Conservation (phyloP, 2,329 filamentous ascomycete genomes). For the Alternaria sp. region DNA sequence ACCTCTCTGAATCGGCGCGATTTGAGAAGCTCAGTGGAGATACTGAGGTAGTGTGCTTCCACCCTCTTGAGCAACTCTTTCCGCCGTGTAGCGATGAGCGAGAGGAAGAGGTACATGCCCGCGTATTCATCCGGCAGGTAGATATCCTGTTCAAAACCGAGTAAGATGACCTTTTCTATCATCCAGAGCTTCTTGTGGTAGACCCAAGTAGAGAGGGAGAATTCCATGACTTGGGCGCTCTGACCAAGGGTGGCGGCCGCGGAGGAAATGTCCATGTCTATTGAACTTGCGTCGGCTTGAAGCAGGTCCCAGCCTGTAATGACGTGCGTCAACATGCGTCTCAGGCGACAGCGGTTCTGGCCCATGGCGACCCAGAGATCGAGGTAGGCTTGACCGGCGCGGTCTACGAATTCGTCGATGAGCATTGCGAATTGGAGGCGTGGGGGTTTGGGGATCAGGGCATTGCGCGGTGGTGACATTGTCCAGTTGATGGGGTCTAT, state of each 20-base stretch:
- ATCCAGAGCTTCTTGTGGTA: constrained; percentile 89
- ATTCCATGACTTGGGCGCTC: constrained; percentile 62
- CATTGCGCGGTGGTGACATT: constrained; percentile 63
- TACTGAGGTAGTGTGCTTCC: constrained; percentile 16
- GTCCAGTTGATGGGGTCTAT: constrained; percentile 77
- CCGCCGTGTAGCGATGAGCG: constrained; percentile 31
- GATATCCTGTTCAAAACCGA: constrained; percentile 92
- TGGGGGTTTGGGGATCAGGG: constrained; percentile 67
- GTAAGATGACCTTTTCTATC: constrained; percentile 85
- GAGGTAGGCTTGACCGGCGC: constrained; percentile 71
- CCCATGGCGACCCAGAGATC: constrained; percentile 85
- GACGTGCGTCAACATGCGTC: constrained; percentile 86
- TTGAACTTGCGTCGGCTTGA: constrained; percentile 68
- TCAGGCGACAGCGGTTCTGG: constrained; percentile 86
- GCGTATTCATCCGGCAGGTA: constrained; percentile 86
- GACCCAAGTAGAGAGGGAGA: constrained; percentile 84
- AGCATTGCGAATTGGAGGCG: constrained; percentile 70
- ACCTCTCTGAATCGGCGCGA: constrained; percentile 9
- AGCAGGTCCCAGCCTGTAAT: constrained; percentile 83
- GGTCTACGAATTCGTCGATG: constrained; percentile 72
- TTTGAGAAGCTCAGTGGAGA: constrained; percentile 3
- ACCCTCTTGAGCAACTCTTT: constrained; percentile 27
- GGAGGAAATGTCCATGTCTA: constrained; percentile 55
- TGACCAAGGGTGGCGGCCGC: constrained; percentile 42
- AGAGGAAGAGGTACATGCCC: constrained; percentile 78